Conservation (phyloP, 2,329 filamentous ascomycete species). For the Coniella lustricola region DNA sequence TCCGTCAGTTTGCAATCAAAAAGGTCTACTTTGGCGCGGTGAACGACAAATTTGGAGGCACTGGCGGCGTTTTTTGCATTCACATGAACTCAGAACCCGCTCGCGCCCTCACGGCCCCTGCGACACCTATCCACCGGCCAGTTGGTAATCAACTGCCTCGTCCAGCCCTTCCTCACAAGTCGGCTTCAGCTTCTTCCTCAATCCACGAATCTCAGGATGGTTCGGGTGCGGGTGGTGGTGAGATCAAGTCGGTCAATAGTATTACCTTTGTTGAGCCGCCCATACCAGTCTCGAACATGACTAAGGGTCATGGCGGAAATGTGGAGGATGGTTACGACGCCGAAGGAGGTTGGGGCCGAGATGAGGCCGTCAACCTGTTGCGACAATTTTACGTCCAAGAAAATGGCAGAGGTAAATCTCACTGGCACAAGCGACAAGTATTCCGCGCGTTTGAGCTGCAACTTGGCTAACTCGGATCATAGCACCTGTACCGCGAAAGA, state of each 20-base stretch:
- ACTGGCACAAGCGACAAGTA: not conserved
- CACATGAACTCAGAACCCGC: constrained; percentile 54
- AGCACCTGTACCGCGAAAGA: constrained; percentile 48
- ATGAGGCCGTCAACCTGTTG: constrained; percentile 88
- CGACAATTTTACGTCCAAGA: constrained; percentile 96
- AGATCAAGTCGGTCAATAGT: constrained; percentile 13
- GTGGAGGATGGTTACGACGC: constrained; percentile 76
- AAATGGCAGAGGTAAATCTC: constrained; percentile 71
- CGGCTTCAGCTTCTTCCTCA: constrained; percentile 12
- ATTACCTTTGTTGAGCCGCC: constrained; percentile 14
- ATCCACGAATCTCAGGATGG: constrained; percentile 15
- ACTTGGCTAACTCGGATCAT: not conserved
- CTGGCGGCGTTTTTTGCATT: constrained; percentile 84
- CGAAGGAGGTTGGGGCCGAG: constrained; percentile 78
- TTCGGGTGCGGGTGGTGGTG: constrained; percentile 1
- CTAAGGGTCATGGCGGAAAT: constrained; percentile 52
- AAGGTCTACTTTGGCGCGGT: constrained; percentile 91
- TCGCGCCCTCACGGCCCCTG: constrained; percentile 17
- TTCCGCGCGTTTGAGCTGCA: no score
- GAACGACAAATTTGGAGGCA: constrained; percentile 96
- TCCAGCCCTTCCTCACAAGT: constrained; percentile 11
- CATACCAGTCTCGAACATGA: constrained; percentile 19
- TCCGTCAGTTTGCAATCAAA: constrained; percentile 80
- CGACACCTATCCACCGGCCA: constrained; percentile 23
- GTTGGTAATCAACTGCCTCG: constrained; percentile 12